Conservation (phyloP, 2,329 filamentous ascomycete genomes). For the Bipolaris victoriae region DNA sequence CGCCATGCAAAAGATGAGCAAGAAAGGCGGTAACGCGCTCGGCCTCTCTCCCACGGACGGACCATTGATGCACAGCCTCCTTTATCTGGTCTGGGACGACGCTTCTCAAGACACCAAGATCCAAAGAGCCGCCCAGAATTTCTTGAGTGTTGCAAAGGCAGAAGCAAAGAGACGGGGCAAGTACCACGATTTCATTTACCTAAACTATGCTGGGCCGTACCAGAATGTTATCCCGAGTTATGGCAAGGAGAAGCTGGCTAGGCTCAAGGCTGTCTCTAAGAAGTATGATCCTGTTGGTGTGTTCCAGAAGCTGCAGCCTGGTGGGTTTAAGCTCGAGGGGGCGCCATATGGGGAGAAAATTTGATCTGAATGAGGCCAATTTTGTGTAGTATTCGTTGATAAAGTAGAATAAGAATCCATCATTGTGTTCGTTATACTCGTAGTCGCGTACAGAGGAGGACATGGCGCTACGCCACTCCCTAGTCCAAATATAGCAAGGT, state of each 20-base stretch:
- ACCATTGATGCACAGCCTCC: constrained; percentile 24
- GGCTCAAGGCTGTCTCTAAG: constrained; percentile 24
- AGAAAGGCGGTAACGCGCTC: constrained; percentile 38
- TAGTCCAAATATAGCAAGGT: not conserved
- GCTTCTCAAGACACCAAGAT: constrained; percentile 2
- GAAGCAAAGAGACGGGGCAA: constrained; percentile 23
- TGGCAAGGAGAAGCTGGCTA: constrained; percentile 45
- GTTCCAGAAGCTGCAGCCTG: constrained; percentile 31
- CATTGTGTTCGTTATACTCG: not conserved
- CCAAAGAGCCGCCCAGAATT: constrained; percentile 23
- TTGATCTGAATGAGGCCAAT: not conserved
- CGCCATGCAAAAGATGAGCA: constrained; percentile 29
- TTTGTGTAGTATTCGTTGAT: too few species aligned
- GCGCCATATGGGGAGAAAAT: constrained; percentile 17
- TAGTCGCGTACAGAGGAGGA: not conserved
- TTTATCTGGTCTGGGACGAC: constrained; percentile 25
- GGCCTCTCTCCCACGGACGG: constrained; percentile 28
- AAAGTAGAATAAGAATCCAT: not conserved
- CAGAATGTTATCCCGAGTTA: constrained; percentile 54
- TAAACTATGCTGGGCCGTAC: constrained; percentile 55
- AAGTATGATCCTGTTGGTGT: constrained; percentile 30
- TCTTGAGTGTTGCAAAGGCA: constrained; percentile 23
- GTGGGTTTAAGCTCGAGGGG: constrained; percentile 30
- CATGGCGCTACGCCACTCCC: not conserved
- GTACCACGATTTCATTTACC: constrained; percentile 41